A percentile compares a stretch with the other conserved stretches of the same genome.
Evolutionary conservation across 2,329 filamentous ascomycete species (phyloP).

Genomic region (Aspergillus sergii): DNA sequence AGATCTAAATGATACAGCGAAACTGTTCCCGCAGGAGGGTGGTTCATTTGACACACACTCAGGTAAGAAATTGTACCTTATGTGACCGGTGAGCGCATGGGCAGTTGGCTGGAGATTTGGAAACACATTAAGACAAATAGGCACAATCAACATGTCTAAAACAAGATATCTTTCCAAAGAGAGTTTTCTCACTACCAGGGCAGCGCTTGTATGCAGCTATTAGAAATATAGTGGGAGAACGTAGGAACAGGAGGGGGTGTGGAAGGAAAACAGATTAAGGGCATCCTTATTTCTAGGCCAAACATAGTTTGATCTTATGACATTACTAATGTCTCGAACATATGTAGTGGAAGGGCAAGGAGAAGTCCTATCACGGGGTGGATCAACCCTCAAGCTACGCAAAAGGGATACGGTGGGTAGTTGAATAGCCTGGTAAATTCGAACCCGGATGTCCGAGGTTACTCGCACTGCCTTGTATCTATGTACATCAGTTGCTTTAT

Average conservation of each 20-base stretch:
- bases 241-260: too few relatives aligned
- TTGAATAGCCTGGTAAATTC: background rate
- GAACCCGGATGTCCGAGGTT: background rate
- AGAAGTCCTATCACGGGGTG: background rate
- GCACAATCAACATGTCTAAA: background rate
- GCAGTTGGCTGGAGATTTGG: background rate
- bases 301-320: background rate
- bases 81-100: background rate
- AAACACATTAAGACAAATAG: background rate
- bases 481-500: too few relatives aligned
- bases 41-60: too few relatives aligned
- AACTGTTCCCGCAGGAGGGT: too few relatives aligned
- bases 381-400: background rate
- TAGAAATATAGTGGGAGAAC: background rate
- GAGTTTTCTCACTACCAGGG: background rate
- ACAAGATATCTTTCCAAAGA: too few relatives aligned
- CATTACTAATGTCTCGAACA: background rate
- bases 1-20: too few relatives aligned
- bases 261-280: background rate
- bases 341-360: background rate
- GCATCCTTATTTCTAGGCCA: background rate
- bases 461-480: too few relatives aligned
- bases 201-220: background rate
- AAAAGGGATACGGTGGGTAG: too few relatives aligned
- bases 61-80: too few relatives aligned